Conservation (phyloP, 192 early-diverging fungal genomes). For the Jimgerdemannia flammicorona region DNA sequence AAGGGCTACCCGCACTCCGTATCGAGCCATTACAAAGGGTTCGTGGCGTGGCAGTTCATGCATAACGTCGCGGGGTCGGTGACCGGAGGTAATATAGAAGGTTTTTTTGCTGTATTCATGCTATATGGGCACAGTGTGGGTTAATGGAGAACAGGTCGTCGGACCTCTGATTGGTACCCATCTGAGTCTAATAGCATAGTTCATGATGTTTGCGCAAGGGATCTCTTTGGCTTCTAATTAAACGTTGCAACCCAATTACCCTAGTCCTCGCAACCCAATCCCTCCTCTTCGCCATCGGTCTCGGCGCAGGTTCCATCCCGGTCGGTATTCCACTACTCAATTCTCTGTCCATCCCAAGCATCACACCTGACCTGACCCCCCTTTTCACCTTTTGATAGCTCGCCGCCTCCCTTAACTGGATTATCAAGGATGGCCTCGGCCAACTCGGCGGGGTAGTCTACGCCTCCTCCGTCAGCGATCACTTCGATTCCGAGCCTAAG, state of each 20-base stretch:
- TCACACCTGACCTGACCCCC: background rate
- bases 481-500: constrained; percentile 83
- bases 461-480: constrained; percentile 66
- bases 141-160: background rate
- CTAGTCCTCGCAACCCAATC: constrained; percentile 80
- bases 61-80: constrained; percentile 76
- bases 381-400: constrained; percentile 16
- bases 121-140: no score
- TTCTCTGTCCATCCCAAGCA: background rate
- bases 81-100: constrained; percentile 44
- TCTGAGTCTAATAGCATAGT: background rate
- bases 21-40: constrained; percentile 67
- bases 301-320: constrained; percentile 70
- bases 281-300: constrained; percentile 79
- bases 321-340: constrained; percentile 4
- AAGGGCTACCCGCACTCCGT: constrained; percentile 71
- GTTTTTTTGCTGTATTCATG: no score
- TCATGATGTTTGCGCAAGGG: constrained; percentile 1
- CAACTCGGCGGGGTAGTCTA: constrained; percentile 83
- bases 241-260: background rate
- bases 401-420: constrained; percentile 87
- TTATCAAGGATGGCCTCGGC: constrained; percentile 89
- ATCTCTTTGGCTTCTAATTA: constrained; percentile 2
- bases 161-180: background rate
- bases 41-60: constrained; percentile 75